Evolutionary conservation across 495 filamentous ascomycete genomes (phyloP), one percentile per base, ranked within the genome.

Genomic region (Talaromyces ruber): DNA sequence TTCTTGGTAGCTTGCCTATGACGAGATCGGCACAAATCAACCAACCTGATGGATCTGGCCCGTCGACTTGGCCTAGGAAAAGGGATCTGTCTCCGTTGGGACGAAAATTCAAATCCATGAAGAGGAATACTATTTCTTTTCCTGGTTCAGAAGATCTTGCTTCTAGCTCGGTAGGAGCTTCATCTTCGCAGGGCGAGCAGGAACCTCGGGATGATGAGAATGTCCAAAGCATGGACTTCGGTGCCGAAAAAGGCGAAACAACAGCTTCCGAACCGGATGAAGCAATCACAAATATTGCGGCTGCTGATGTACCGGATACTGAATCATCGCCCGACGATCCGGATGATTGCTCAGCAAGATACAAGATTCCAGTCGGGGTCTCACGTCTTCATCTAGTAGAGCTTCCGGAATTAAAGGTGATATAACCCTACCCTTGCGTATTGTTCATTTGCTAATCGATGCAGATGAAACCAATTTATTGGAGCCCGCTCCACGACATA

Each of bases 381-480:
- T 91, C 88, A 16, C 84, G 90, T 62, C 76, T 95, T 54, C 89
- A 86, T 64, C 64, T 84, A 22, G 82, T 84, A 4, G 77, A 82
- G 60, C 62, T 84, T 53, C 81, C 82, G 54, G 76, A 72, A 61
- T 61, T 84, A 14, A 78, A 79, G 67, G 79, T 80, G 69, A 30
- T 43, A 56, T 14, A 43, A 11, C 8, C 26, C 28, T 34, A 22
- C n/a, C 47, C 6, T n/a, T 24, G 30, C 6, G 18, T 9, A 5
- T 47, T 21, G 5, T 21, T 22, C 24, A 83, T 61, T 75, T 79
- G 65, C 68, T 86, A n/a, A 81, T 79, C 14, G 70, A 74, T 6
- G 71, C 87, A 90, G 74, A 97, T 98, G 92, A 88, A 93, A 70
- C 94, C 94, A 0, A 97, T 98, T 45, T 98, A 98, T 67, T 98